A percentile compares a stretch with the other conserved stretches of the same genome.
phyloP scores from a whole-genome alignment of 495 filamentous ascomycete species.

The Usnea hakonensis region DNA sequence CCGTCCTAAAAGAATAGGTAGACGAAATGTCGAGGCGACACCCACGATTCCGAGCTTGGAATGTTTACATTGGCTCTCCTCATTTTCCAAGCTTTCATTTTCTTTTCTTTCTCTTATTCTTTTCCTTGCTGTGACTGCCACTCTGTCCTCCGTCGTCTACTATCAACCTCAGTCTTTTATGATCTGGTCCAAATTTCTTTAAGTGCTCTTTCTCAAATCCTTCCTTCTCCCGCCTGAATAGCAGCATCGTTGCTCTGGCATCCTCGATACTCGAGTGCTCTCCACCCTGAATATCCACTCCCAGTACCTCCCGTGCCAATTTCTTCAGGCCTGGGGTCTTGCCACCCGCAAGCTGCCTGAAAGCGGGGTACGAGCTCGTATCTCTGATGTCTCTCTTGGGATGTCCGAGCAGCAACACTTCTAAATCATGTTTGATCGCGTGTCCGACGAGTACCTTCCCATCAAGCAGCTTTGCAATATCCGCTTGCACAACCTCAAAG shows the following conservation, averaged over 20 bases:
- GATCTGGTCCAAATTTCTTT: slow-evolving; percentile 49
- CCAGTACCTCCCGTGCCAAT: slow-evolving; percentile 68
- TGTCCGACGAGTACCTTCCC: slow-evolving; percentile 79
- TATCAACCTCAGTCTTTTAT: slow-evolving; percentile 34
- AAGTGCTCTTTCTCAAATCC: slow-evolving; percentile 74
- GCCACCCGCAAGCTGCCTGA: slow-evolving; percentile 65
- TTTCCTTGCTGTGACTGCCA: slow-evolving; percentile 34
- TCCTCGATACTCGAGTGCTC: slow-evolving; percentile 76
- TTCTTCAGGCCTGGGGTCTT: slow-evolving; percentile 69
- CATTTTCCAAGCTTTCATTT: slow-evolving; percentile 28
- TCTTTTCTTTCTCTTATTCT: slow-evolving; percentile 44
- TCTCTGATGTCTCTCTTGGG: slow-evolving; percentile 72
- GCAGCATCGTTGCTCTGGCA: slow-evolving; percentile 77
- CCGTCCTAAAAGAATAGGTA: neutral
- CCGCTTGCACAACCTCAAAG: slow-evolving; percentile 66
- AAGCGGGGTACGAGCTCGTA: slow-evolving; percentile 68
- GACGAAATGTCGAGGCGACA: neutral
- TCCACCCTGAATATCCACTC: slow-evolving; percentile 74
- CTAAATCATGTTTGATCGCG: slow-evolving; percentile 79
- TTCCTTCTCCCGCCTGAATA: slow-evolving; percentile 73
- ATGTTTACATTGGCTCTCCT: neutral
- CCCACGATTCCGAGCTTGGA: neutral
- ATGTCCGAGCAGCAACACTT: slow-evolving; percentile 66
- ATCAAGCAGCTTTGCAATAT: slow-evolving; percentile 63
- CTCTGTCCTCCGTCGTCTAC: slow-evolving; percentile 34